Evolutionary conservation across 257 asterid species (phyloP).

Genomic region (Mitragyna speciosa): DNA sequence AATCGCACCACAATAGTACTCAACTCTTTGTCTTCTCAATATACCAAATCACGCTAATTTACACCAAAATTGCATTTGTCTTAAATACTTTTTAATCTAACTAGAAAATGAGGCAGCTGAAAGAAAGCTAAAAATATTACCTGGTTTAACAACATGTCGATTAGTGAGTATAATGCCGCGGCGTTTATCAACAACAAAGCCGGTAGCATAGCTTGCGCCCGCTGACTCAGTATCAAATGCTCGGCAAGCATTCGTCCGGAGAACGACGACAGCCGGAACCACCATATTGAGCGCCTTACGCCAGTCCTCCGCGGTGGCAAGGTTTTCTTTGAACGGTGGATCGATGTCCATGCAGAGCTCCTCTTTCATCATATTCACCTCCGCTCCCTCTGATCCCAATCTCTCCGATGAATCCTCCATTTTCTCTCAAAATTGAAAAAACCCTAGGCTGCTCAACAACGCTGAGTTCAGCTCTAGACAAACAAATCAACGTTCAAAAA

Average conservation of each 20-base stretch:
- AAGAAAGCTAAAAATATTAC: slow-evolving; percentile 21
- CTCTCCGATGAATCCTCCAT: slow-evolving; percentile 50
- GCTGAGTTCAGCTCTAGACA: not conserved
- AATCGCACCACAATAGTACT: not conserved
- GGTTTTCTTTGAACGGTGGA: slow-evolving; percentile 71
- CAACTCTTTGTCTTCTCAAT: not conserved
- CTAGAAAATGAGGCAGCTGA: not conserved
- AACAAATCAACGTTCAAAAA: not conserved
- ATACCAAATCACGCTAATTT: slow-evolving; percentile 2
- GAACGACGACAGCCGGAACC: slow-evolving; percentile 96
- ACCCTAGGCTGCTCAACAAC: slow-evolving; percentile 6
- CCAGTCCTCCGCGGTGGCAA: slow-evolving; percentile 89
- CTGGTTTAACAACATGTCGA: slow-evolving; percentile 95
- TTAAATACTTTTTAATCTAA: no score
- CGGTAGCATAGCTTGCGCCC: slow-evolving; percentile 91
- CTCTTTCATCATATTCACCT: slow-evolving; percentile 65
- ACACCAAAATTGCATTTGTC: not conserved
- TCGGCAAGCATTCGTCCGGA: slow-evolving; percentile 90
- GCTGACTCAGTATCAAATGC: slow-evolving; percentile 95
- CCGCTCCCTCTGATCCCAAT: slow-evolving; percentile 71
- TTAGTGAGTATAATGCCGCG: slow-evolving; percentile 96
- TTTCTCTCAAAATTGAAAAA: not conserved
- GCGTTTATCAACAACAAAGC: slow-evolving; percentile 82
- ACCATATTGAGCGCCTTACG: slow-evolving; percentile 77
- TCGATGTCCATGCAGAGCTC: slow-evolving; percentile 87